A percentile compares a stretch with the other conserved stretches of the same genome.
phyloP scores from a whole-genome alignment of 139 green algal species.

The Closterium sp. region DNA sequence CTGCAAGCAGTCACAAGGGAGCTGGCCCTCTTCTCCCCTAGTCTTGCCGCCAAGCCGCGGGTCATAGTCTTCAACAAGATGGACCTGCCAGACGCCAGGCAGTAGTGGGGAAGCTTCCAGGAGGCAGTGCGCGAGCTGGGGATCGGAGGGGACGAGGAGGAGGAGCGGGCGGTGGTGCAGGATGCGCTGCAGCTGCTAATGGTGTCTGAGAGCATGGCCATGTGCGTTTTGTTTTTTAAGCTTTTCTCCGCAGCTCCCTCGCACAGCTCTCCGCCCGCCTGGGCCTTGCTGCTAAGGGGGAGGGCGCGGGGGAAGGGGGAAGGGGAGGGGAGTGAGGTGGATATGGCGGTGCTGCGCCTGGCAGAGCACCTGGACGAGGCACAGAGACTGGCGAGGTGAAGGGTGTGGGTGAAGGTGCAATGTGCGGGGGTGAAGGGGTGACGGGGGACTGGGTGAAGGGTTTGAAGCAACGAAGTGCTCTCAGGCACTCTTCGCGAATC shows the following conservation, averaged over 20 bases:
- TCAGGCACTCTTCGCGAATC: no score
- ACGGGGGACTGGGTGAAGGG: background rate
- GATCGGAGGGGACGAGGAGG: conserved; percentile 14
- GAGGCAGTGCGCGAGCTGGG: conserved; percentile 5
- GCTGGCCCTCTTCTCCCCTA: conserved; percentile 76
- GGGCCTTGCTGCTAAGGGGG: background rate
- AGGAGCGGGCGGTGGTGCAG: conserved; percentile 50
- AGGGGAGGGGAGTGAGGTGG: conserved; percentile 10
- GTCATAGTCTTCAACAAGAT: conserved; percentile 88
- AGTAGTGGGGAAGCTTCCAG: conserved; percentile 39
- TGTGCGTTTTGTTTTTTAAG: conserved; percentile 46
- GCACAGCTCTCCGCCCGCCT: background rate
- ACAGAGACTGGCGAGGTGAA: conserved; percentile 21
- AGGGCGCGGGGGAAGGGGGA: background rate
- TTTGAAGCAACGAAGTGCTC: background rate
- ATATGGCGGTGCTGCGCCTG: conserved; percentile 41
- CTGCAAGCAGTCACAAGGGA: no score
- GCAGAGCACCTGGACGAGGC: conserved; percentile 36
- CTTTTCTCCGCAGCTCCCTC: conserved; percentile 38
- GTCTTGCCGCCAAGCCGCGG: conserved; percentile 79
- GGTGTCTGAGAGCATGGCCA: conserved; percentile 50
- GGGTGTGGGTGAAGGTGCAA: background rate
- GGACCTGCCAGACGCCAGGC: conserved; percentile 61
- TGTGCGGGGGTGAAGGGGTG: background rate
- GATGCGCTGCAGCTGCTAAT: conserved; percentile 61